Percentiles rank a stretch among this genome's conserved stretches.
Evolutionary conservation across 768 basidiomycete species (phyloP).

Genomic region (Nevesoporus exiguus): DNA sequence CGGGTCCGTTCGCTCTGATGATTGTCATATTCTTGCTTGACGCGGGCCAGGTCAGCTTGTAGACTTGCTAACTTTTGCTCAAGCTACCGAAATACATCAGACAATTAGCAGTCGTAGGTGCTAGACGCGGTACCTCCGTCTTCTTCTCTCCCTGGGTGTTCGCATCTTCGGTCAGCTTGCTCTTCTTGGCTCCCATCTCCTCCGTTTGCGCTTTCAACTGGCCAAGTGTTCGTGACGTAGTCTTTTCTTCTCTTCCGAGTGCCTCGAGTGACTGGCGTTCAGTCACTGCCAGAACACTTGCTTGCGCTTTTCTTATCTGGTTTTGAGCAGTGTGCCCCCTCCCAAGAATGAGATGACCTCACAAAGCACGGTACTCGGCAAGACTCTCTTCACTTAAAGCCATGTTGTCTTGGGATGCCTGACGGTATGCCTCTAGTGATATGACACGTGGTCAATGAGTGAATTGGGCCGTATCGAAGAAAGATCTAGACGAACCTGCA

Average conservation of each 20-base stretch:
- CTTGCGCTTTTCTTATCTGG: conserved; percentile 63
- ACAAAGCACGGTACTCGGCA: conserved; percentile 62
- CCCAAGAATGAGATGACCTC: background rate
- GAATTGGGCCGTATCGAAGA: background rate
- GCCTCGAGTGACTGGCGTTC: conserved; percentile 86
- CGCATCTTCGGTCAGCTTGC: conserved; percentile 54
- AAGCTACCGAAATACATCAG: conserved; percentile 34
- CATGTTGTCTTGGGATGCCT: conserved; percentile 67
- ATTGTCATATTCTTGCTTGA: conserved; percentile 78
- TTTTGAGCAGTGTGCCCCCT: conserved; percentile 2
- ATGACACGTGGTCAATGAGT: conserved; percentile 11
- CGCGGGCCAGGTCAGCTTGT: conserved; percentile 57
- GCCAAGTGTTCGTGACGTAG: conserved; percentile 55
- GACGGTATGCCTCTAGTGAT: conserved; percentile 65
- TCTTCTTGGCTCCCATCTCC: conserved; percentile 55
- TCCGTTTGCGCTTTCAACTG: conserved; percentile 70
- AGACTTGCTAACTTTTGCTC: conserved; percentile 57
- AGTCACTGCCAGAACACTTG: conserved; percentile 75
- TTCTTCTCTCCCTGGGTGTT: conserved; percentile 47
- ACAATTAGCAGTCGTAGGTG: background rate
- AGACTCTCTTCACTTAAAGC: conserved; percentile 81
- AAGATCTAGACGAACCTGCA: conserved; percentile 50
- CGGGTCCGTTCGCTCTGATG: conserved; percentile 79
- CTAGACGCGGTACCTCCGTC: conserved; percentile 44
- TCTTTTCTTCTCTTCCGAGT: conserved; percentile 80